Base-by-base conservation (phyloP, 176 grass and related monocot genomes). In the Tillandsia fasciculata region DNA sequence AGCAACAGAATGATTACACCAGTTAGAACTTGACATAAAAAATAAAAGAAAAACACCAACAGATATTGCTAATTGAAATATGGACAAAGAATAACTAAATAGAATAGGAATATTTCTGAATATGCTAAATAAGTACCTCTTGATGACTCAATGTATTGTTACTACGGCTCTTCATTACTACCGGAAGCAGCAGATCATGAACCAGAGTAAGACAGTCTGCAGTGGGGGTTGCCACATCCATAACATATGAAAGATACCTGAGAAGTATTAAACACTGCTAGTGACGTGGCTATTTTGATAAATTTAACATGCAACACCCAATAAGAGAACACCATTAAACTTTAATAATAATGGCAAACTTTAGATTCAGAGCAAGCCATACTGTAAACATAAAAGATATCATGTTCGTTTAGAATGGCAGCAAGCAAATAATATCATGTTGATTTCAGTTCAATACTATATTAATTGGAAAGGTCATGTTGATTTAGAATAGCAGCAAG, bases 171-270 rank as follows among this genome's bases (percentile, higher is more conserved):
- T 85, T 99, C 90, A 99, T 90, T 58, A 90, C 76, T 72, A 99
- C 83, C 33, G 94, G 94, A 61, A 93, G 63, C 79, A 99, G 74
- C 74, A 99, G 83, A 74, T 93, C 94, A 64, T 90, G 87, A 71
- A 99, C 80, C 33, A 99, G 67, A 42, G 74, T 85, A 8, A 99
- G 87, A 72, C 94, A 99, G 65, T 99, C 94, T 59, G 84, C 81
- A 42, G 94, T 99, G 64, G 94, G 94, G 28, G 94, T 99, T 72
- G 94, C 87, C 50, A 99, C 80, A 81, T 99, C 94, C 94, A 99
- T 90, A 65, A 99, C 86, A 90, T 99, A 99, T 12, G 94, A 87
- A 53, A 99, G 87, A 51, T 93, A 97, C 82, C 93, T 97, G 72
- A 69, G 58, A 42, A 64, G 79, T 14, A 77, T 61, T 11, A 24